A percentile compares a stretch with the other conserved stretches of the same genome.
phyloP scores from a whole-genome alignment of 2,329 filamentous ascomycete species.

The Myriosclerotinia duriaeana region DNA sequence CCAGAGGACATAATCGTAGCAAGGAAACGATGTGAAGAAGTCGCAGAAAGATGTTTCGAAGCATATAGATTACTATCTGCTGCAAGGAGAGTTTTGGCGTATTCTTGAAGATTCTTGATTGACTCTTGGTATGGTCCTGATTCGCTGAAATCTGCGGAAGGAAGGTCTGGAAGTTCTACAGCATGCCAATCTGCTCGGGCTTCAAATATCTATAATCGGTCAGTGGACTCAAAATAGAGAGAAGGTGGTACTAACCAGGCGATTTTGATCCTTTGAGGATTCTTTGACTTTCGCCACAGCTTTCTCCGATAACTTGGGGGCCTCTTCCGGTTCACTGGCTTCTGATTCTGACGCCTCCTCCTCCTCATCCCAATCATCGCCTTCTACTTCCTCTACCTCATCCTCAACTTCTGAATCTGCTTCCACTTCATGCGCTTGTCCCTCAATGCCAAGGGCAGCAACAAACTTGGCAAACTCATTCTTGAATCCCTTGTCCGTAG shows the following conservation, averaged over 20 bases:
- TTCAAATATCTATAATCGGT: constrained; percentile 51
- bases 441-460: constrained; percentile 51
- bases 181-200: constrained; percentile 69
- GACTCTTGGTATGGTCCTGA: constrained; percentile 50
- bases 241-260: constrained; percentile 38
- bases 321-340: constrained; percentile 41
- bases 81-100: constrained; percentile 74
- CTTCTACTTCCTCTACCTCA: constrained; percentile 41
- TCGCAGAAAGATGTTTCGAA: constrained; percentile 68
- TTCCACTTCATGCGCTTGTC: constrained; percentile 39
- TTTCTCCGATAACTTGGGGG: constrained; percentile 35
- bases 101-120: constrained; percentile 61
- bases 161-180: constrained; percentile 54
- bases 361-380: constrained; percentile 40
- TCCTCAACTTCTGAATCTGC: constrained; percentile 42
- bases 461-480: constrained; percentile 55
- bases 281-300: constrained; percentile 20
- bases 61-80: constrained; percentile 75
- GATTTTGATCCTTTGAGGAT: constrained; percentile 36
- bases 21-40: constrained; percentile 92
- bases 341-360: constrained; percentile 36
- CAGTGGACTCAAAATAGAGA: constrained; percentile 32
- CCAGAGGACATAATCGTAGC: constrained; percentile 95
- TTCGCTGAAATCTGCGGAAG: constrained; percentile 47
- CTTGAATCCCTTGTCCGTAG: constrained; percentile 49